Percentiles rank a stretch among this genome's conserved stretches.
Evolutionary conservation across 2,329 filamentous ascomycete genomes (phyloP).

Genomic region (Emmonsiellopsis sp.): DNA sequence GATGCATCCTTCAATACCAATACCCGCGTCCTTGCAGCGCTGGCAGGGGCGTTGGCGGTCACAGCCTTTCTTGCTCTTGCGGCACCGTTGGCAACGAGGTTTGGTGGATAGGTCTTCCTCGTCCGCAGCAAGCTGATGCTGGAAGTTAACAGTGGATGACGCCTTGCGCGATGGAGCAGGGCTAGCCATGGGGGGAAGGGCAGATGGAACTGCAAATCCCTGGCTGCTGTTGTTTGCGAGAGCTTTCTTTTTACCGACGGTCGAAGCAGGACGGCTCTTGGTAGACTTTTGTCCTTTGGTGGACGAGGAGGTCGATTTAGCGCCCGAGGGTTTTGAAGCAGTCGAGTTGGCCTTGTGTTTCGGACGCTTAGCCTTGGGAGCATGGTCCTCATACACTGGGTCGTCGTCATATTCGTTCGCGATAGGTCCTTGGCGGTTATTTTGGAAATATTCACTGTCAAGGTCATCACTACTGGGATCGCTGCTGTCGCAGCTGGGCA

Average conservation of each 20-base stretch:
- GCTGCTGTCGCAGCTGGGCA: conserved; percentile 48
- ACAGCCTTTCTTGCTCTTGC: conserved; percentile 99
- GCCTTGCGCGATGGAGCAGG: conserved; percentile 38
- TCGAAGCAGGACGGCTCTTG: conserved; percentile 24
- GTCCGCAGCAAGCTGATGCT: conserved; percentile 53
- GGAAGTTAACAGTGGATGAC: conserved; percentile 47
- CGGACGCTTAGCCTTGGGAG: conserved; percentile 42
- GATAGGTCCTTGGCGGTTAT: conserved; percentile 44
- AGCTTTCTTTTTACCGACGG: conserved; percentile 32
- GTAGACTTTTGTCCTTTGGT: conserved; percentile 15
- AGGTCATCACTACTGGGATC: conserved; percentile 54
- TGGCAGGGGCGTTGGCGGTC: conserved; percentile 93
- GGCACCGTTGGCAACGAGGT: conserved; percentile 92
- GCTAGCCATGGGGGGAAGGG: conserved; percentile 21
- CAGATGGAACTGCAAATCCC: conserved; percentile 48
- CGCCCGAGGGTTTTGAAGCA: conserved; percentile 19
- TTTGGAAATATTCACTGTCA: conserved; percentile 45
- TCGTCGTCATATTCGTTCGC: conserved; percentile 45
- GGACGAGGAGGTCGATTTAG: conserved; percentile 17
- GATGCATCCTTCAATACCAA: conserved; percentile 85
- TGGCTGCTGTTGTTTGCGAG: conserved; percentile 11
- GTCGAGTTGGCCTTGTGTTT: conserved; percentile 37
- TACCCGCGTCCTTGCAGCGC: conserved; percentile 89
- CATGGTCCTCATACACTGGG: conserved; percentile 24
- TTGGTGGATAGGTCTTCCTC: conserved; percentile 91